phyloP scores from a whole-genome alignment of 169 alveolate genomes.

The Cryptosporidium canis region DNA sequence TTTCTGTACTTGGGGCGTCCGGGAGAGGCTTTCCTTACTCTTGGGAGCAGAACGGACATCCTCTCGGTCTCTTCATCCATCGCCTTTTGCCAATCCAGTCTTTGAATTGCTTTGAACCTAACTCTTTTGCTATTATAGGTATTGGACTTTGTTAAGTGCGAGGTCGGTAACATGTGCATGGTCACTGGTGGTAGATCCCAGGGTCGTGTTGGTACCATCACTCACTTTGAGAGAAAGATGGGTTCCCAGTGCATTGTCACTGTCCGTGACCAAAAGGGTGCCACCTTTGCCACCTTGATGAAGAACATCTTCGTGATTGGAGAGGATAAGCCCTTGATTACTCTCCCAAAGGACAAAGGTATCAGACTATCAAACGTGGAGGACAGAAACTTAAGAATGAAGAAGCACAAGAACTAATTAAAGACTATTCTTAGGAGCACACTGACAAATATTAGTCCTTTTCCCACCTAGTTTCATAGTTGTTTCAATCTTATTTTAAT shows the following conservation, averaged over 20 bases:
- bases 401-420: slow-evolving; percentile 71
- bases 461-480: slow-evolving; percentile 9
- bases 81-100: too few relatives aligned
- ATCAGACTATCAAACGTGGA: slow-evolving; percentile 89
- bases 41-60: too few relatives aligned
- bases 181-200: slow-evolving; percentile 98
- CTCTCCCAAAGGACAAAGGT: slow-evolving; percentile 94
- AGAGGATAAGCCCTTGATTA: slow-evolving; percentile 92
- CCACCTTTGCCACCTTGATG: slow-evolving; percentile 95
- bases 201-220: slow-evolving; percentile 98
- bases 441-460: background rate
- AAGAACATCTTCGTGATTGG: slow-evolving; percentile 97
- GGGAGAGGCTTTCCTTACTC: background rate
- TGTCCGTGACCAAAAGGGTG: slow-evolving; percentile 89
- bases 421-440: background rate
- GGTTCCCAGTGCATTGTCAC: slow-evolving; percentile 84
- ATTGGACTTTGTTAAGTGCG: slow-evolving; percentile 92
- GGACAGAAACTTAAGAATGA: slow-evolving; percentile 88
- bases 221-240: slow-evolving; percentile 94
- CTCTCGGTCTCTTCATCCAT: too few relatives aligned
- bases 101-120: background rate
- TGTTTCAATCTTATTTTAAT: slow-evolving; percentile 10
- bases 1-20: background rate
- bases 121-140: slow-evolving; percentile 68
- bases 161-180: slow-evolving; percentile 93